These are phyloP conservation scores for Fusarium brachygibbosum DNA, from an alignment of 2,329 filamentous ascomycete species.

Conservation along the genomic window DNA sequence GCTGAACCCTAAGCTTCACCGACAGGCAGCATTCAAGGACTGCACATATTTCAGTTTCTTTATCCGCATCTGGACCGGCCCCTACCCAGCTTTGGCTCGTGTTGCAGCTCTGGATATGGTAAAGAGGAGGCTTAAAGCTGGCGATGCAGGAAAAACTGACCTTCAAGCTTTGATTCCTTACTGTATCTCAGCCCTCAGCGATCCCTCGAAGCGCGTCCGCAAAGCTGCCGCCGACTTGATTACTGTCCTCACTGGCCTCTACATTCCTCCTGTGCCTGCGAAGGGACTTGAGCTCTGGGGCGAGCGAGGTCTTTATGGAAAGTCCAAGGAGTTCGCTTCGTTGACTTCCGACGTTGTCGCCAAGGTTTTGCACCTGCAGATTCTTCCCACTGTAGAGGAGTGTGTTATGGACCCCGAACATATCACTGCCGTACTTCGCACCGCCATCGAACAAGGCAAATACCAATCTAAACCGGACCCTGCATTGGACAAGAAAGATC, in stretches of 20 bases:
- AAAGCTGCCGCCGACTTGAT: constrained; percentile 79
- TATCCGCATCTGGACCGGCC: constrained; percentile 78
- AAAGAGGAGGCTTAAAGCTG: constrained; percentile 67
- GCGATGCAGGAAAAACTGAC: constrained; percentile 68
- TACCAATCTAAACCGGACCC: constrained; percentile 52
- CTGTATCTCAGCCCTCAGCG: constrained; percentile 78
- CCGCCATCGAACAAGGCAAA: constrained; percentile 58
- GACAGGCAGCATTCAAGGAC: constrained; percentile 67
- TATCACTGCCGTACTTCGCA: constrained; percentile 71
- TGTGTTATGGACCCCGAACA: constrained; percentile 84
- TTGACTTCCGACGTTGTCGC: constrained; percentile 69
- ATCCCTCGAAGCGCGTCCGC: constrained; percentile 81
- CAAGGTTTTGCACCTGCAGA: constrained; percentile 73
- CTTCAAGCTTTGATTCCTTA: constrained; percentile 89
- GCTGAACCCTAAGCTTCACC: constrained; percentile 66
- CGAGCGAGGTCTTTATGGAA: constrained; percentile 74
- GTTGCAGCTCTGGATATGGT: constrained; percentile 76
- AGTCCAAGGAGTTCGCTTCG: constrained; percentile 66
- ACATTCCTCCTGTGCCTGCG: constrained; percentile 53
- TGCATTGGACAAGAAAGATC: constrained; percentile 65
- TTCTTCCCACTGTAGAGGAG: constrained; percentile 86
- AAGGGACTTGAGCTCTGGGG: constrained; percentile 70
- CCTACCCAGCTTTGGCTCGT: constrained; percentile 77
- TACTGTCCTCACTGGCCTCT: constrained; percentile 66
- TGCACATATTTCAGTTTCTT: constrained; percentile 83